Evolutionary conservation across 2,329 filamentous ascomycete genomes (phyloP).

Genomic region (Botrytis paeoniae): DNA sequence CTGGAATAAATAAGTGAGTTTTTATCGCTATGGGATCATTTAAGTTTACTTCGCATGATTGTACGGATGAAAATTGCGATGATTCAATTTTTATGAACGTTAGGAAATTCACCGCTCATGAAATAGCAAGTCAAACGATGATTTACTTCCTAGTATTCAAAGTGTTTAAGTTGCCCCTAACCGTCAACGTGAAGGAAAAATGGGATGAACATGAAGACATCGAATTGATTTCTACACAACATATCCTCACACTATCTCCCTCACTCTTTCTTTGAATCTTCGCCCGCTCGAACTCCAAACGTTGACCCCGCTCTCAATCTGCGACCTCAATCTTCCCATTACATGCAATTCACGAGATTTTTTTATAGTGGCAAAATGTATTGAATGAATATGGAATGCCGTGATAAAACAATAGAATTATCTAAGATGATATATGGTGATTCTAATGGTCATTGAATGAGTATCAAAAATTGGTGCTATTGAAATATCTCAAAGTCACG

Average conservation of each 20-base stretch:
- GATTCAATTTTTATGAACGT: neutral
- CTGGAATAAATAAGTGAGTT: neutral
- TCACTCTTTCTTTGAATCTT: neutral
- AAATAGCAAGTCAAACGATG: accelerated
- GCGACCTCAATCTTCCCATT: neutral
- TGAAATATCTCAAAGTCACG: no score
- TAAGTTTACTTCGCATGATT: neutral
- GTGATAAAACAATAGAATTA: neutral
- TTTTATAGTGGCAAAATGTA: neutral
- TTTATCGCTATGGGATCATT: no score
- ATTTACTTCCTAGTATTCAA: neutral
- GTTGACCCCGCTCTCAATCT: neutral
- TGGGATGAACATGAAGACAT: neutral
- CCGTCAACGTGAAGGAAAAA: no score
- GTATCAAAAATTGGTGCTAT: neutral
- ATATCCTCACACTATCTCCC: neutral
- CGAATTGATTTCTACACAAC: neutral
- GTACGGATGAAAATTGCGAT: neutral
- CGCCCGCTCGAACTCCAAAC: neutral
- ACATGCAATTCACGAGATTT: neutral
- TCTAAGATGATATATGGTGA: neutral
- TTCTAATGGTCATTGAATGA: neutral
- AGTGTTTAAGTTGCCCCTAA: neutral
- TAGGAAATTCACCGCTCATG: neutral
- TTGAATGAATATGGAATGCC: no score